A percentile compares a stretch with the other conserved stretches of the same genome.
phyloP scores from a whole-genome alignment of 2,329 filamentous ascomycete species.

The Didymosphaeria variabile region DNA sequence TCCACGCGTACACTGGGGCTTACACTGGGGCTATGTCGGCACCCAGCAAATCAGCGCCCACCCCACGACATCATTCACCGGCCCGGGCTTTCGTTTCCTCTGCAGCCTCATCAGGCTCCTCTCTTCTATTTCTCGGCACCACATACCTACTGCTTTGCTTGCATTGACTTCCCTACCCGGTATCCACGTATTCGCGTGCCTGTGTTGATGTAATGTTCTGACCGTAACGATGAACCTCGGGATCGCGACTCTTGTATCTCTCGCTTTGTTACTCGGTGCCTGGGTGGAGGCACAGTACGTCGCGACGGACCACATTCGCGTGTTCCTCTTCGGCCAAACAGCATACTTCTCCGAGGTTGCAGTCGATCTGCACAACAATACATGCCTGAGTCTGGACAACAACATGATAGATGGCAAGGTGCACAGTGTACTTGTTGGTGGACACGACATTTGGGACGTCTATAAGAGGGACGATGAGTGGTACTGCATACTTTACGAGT shows the following conservation, averaged over 20 bases:
- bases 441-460: constrained; percentile 37
- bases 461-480: constrained; percentile 38
- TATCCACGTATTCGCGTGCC: background rate
- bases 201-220: background rate
- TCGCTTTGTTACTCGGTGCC: constrained; percentile 9
- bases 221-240: background rate
- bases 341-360: constrained; percentile 44
- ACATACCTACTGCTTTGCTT: background rate
- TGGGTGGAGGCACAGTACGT: constrained; percentile 29
- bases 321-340: constrained; percentile 44
- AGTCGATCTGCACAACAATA: constrained; percentile 41
- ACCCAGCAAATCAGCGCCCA: background rate
- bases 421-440: constrained; percentile 43
- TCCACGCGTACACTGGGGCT: constrained; percentile 4
- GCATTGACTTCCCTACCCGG: background rate
- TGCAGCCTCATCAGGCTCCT: constrained; percentile 8
- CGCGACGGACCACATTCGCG: constrained; percentile 37
- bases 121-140: background rate
- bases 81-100: constrained; percentile 2
- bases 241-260: constrained; percentile 4
- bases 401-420: constrained; percentile 48
- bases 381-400: constrained; percentile 43
- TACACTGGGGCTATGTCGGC: constrained; percentile 3
- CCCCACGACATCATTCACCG: background rate
- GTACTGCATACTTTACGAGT: constrained; percentile 49